phyloP scores from a whole-genome alignment of 2,329 filamentous ascomycete genomes.

The Neofusicoccum cordaticola region DNA sequence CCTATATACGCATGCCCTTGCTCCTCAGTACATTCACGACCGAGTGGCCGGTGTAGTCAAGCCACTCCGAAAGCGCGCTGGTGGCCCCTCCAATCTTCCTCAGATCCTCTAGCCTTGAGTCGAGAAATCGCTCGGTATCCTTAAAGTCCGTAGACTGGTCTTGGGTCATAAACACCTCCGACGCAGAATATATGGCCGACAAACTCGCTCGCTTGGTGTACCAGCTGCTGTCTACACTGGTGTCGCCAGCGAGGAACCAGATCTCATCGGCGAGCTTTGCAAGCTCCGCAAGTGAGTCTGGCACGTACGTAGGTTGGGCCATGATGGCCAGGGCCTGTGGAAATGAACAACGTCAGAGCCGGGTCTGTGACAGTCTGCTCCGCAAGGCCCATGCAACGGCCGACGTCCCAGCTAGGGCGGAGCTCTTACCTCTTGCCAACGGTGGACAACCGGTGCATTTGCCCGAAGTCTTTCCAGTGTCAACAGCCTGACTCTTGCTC shows the following conservation, averaged over 20 bases:
- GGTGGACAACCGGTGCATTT: constrained; percentile 68
- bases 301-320: constrained; percentile 77
- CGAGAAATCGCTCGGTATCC: constrained; percentile 78
- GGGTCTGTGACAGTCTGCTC: background rate
- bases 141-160: constrained; percentile 70
- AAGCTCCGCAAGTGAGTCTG: constrained; percentile 74
- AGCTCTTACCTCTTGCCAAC: constrained; percentile 77
- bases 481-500: constrained; percentile 66
- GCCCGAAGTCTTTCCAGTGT: constrained; percentile 73
- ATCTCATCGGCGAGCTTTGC: constrained; percentile 87
- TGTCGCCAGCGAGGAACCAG: constrained; percentile 80
- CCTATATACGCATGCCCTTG: constrained; percentile 75
- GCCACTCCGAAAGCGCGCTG: constrained; percentile 68
- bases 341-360: constrained; percentile 18
- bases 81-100: constrained; percentile 61
- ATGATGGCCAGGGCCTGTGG: constrained; percentile 79
- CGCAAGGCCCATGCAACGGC: background rate
- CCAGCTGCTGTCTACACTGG: constrained; percentile 80
- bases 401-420: background rate
- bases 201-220: constrained; percentile 70
- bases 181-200: constrained; percentile 64
- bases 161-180: constrained; percentile 92
- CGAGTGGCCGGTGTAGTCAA: constrained; percentile 76
- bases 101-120: constrained; percentile 69
- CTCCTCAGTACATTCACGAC: constrained; percentile 80